Conservation (phyloP, 352 stramenopile genomes). For the Phytophthora sp. region DNA sequence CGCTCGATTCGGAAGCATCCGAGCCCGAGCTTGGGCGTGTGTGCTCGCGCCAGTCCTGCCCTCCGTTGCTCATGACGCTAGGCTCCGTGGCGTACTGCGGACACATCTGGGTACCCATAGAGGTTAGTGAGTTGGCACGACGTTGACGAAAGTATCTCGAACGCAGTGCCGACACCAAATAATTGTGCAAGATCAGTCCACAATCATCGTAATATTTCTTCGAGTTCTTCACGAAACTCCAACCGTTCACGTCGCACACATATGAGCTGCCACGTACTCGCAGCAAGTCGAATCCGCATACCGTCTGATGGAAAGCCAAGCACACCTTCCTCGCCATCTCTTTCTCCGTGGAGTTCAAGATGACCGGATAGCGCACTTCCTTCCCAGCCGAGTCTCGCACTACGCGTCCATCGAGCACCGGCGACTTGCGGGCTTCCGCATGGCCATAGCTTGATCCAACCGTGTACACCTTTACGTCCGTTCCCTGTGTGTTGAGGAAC, state of each 20-base stretch:
- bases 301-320: slow-evolving; percentile 97
- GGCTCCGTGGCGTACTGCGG: slow-evolving; percentile 80
- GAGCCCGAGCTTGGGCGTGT: slow-evolving; percentile 67
- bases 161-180: slow-evolving; percentile 80
- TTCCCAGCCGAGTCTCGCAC: slow-evolving; percentile 96
- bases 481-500: slow-evolving; percentile 99
- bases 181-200: slow-evolving; percentile 94
- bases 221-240: slow-evolving; percentile 98
- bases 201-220: slow-evolving; percentile 99
- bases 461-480: slow-evolving; percentile 99
- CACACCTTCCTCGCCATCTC: slow-evolving; percentile 96
- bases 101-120: slow-evolving; percentile 66
- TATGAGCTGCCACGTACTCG: slow-evolving; percentile 93
- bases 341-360: slow-evolving; percentile 98
- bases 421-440: slow-evolving; percentile 98
- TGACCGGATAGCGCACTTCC: slow-evolving; percentile 99
- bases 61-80: slow-evolving; percentile 24
- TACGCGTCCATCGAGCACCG: slow-evolving; percentile 96
- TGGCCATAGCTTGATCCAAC: slow-evolving; percentile 99
- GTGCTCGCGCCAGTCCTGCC: slow-evolving; percentile 37
- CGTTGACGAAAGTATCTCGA: slow-evolving; percentile 82
- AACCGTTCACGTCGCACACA: slow-evolving; percentile 99
- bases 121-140: slow-evolving; percentile 56
- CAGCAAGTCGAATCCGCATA: slow-evolving; percentile 99
- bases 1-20: slow-evolving; percentile 72